phyloP scores from a whole-genome alignment of 2,329 filamentous ascomycete genomes.

The Aspergillus hiratsukae region DNA sequence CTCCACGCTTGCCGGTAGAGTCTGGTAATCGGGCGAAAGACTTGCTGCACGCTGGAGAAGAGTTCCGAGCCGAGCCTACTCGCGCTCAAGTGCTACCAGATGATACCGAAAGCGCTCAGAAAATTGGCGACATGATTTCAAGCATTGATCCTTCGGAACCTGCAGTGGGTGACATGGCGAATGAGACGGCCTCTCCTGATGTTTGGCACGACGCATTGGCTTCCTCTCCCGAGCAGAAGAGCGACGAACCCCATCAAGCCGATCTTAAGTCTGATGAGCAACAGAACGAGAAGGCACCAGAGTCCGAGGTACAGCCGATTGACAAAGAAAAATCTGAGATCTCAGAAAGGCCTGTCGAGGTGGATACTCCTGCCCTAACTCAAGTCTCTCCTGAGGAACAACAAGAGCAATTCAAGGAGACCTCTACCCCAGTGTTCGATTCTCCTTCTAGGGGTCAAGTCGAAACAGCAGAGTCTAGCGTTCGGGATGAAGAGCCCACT shows the following conservation, averaged over 20 bases:
- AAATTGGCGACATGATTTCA: no score
- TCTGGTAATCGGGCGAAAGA: neutral
- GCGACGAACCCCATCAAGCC: neutral
- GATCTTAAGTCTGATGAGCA: neutral
- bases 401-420: neutral
- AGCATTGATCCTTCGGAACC: neutral
- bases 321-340: neutral
- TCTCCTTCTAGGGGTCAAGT: neutral
- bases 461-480: neutral
- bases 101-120: no score
- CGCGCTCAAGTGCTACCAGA: neutral
- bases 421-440: neutral
- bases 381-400: neutral
- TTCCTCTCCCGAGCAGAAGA: neutral
- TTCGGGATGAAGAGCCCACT: slow-evolving; percentile 1
- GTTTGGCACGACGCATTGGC: neutral
- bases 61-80: neutral
- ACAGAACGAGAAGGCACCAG: neutral
- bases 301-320: neutral
- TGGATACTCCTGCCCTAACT: neutral
- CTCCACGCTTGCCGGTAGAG: neutral
- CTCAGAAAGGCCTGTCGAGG: neutral
- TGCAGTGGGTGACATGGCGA: neutral
- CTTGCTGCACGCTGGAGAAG: neutral
- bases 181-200: neutral